phyloP scores from a whole-genome alignment of 768 basidiomycete species.

The Kwoniella sp. region DNA sequence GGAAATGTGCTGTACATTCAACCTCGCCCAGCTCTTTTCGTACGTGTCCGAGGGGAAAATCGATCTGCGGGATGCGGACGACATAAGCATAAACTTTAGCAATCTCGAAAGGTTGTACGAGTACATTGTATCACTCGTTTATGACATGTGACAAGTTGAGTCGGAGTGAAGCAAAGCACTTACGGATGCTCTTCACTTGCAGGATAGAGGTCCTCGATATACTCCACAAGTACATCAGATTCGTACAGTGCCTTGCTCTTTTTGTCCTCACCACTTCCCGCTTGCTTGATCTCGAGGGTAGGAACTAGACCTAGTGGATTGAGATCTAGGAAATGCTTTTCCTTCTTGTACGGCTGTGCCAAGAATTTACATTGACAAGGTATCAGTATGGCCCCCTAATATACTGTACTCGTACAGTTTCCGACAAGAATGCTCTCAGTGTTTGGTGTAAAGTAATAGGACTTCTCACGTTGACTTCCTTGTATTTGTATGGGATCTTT shows the following conservation, averaged over 20 bases:
- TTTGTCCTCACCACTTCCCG: constrained; percentile 47
- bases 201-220: constrained; percentile 68
- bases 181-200: constrained; percentile 58
- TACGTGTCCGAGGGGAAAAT: constrained; percentile 43
- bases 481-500: constrained; percentile 66
- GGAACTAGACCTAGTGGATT: constrained; percentile 84
- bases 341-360: constrained; percentile 70
- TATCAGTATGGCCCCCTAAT: too few relatives aligned
- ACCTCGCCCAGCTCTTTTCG: constrained; percentile 29
- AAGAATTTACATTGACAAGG: too few relatives aligned
- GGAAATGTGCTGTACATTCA: constrained; percentile 55
- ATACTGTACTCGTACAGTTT: too few relatives aligned
- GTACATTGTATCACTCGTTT: too few relatives aligned
- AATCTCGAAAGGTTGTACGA: too few relatives aligned
- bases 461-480: constrained; percentile 35
- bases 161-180: too few relatives aligned
- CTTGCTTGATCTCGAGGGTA: constrained; percentile 58
- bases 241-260: constrained; percentile 68
- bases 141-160: too few relatives aligned
- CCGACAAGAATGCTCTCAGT: too few relatives aligned
- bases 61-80: constrained; percentile 58
- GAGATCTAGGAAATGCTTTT: constrained; percentile 72
- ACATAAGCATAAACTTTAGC: neutral
- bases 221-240: constrained; percentile 77
- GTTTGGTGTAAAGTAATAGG: too few relatives aligned